A percentile compares a stretch with the other conserved stretches of the same genome.
These are phyloP conservation scores for Metarhizium anisopliae DNA, from an alignment of 2,329 filamentous ascomycete genomes.

Conservation along the genomic window DNA sequence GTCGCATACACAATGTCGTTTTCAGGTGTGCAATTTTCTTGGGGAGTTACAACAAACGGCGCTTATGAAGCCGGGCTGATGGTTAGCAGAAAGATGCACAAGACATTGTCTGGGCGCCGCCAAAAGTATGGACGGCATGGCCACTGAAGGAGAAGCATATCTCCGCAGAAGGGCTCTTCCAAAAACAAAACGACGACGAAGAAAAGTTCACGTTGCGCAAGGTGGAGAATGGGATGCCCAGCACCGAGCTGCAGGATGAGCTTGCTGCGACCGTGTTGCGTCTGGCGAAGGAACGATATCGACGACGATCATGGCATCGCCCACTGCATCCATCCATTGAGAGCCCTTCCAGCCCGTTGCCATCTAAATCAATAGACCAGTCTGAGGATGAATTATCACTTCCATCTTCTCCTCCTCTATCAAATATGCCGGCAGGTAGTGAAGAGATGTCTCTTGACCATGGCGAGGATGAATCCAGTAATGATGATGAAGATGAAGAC, in stretches of 20 bases:
- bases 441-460: neutral
- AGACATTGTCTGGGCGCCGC: conserved; percentile 37
- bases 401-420: conserved; percentile 7
- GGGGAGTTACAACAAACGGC: neutral
- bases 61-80: neutral
- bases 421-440: neutral
- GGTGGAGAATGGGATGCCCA: conserved; percentile 36
- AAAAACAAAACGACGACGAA: conserved; percentile 34
- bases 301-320: conserved; percentile 13
- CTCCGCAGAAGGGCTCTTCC: conserved; percentile 46
- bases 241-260: conserved; percentile 59
- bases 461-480: conserved; percentile 1
- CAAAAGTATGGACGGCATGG: conserved; percentile 75
- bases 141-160: conserved; percentile 57
- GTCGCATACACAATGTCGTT: neutral
- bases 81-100: conserved; percentile 17
- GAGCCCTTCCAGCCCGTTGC: neutral
- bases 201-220: conserved; percentile 43
- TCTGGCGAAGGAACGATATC: conserved; percentile 58
- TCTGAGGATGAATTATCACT: conserved; percentile 1
- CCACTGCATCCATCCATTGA: conserved; percentile 8
- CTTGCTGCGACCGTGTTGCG: conserved; percentile 58
- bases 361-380: neutral
- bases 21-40: neutral
- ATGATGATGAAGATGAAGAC: conserved; percentile 1